Evolutionary conservation across 805 yeast genomes (phyloP), one percentile per base, ranked within the genome.

Genomic region (Starmerella powellii): DNA sequence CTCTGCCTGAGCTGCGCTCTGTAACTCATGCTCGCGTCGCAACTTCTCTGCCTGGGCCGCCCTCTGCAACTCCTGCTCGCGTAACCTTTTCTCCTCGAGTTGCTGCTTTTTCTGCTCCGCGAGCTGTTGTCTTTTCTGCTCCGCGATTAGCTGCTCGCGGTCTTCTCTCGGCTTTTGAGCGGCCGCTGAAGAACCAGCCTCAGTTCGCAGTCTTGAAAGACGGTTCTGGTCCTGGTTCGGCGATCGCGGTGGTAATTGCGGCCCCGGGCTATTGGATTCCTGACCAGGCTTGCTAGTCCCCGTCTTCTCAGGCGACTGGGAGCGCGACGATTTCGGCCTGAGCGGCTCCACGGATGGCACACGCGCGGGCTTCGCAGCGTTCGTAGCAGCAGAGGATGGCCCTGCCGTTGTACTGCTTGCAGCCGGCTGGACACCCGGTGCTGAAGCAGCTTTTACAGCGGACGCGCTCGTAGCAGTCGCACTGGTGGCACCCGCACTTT

Each of bases 21-120:
- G 38, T 8, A 16, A 21, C 4, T 40, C 44, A 18, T 30, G 29
- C 33, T 32, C 37, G 17, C 11, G 5, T 19, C 16, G 44, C 16
- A 16, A 19, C 38, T 17, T 19, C 31, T 36, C 23, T 24, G 39
- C 35, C 21, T 31, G 6, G 21, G n/a, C n/a, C n/a, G n/a, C n/a
- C n/a, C n/a, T n/a, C n/a, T n/a, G n/a, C n/a, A n/a, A n/a, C n/a
- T n/a, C n/a, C n/a, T n/a, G n/a, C n/a, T n/a, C n/a, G n/a, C n/a
- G n/a, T n/a, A n/a, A n/a, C n/a, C n/a, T n/a, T n/a, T n/a, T n/a
- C n/a, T n/a, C n/a, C n/a, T n/a, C n/a, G n/a, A n/a, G n/a, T n/a
- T n/a, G n/a, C n/a, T n/a, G n/a, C n/a, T n/a, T n/a, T n/a, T n/a
- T n/a, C n/a, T n/a, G n/a, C n/a, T n/a, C n/a, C n/a, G n/a, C n/a